Base-by-base conservation (phyloP, 2,329 filamentous ascomycete genomes). In the Phaeomoniella chlamydospora region DNA sequence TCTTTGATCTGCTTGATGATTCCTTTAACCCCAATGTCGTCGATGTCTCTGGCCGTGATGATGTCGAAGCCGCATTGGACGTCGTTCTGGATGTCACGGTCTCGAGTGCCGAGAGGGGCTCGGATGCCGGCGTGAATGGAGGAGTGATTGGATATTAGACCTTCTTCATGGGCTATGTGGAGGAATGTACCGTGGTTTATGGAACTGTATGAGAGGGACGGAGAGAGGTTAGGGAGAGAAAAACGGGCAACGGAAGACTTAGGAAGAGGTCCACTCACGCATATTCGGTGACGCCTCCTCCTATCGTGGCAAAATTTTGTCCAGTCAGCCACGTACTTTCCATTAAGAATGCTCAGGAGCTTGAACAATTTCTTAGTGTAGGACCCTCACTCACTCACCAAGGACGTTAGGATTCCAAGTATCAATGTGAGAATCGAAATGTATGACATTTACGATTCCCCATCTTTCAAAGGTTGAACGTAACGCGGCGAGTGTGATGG, bases 81-180 rank as follows among this genome's bases (percentile, higher is more conserved):
- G 44, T 72, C 68, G 42, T 72, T 68, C 19, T 57, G 55, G 29
- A 71, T 39, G 44, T 73, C 70, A 5, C 55, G 56, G 39, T 66
- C 65, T 14, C 53, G 58, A 43, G 68, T 67, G n/a, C 53, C 42
- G 4, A 69, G 50, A 3, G 69, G 68, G 4, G 62, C 68, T 41
- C 70, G 56, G 38, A 72, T 72, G 0, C 70, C 70, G 11, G 69
- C 70, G 45, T 73, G 69, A 4, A 71, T 64, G 0, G 68, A 72
- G 3, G 60, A 59, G n/a, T 15, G 15, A 41, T 73, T 72, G 15
- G 56, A 55, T 38, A 72, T 62, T 38, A 74, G 51, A 1, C 68
- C 68, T 53, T 72, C 69, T 48, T 72, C 69, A 41, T 71, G 66
- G 2, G 68, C 69, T 33, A 71, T 64, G 40, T 72, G 67, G 12